These are phyloP conservation scores for Bathelium albidoporum DNA, from an alignment of 495 filamentous ascomycete species.

Conservation along the genomic window DNA sequence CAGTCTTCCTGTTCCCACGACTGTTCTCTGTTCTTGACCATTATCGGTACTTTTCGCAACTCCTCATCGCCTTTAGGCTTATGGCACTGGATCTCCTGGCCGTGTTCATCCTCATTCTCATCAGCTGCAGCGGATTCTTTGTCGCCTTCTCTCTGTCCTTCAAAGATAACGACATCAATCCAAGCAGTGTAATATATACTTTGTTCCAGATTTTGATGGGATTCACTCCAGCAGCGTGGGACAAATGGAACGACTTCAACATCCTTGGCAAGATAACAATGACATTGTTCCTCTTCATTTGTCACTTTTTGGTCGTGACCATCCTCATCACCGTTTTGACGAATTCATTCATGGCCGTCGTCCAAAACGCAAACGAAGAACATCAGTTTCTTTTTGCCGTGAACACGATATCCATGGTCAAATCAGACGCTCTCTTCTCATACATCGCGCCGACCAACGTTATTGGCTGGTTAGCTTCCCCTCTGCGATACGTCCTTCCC, in stretches of 20 bases:
- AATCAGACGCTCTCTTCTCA: slow-evolving; percentile 85
- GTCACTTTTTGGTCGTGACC: slow-evolving; percentile 88
- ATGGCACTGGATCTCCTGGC: slow-evolving; percentile 85
- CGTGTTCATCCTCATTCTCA: slow-evolving; percentile 68
- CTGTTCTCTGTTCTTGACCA: slow-evolving; percentile 88
- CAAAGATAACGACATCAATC: slow-evolving; percentile 49
- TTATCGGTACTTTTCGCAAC: slow-evolving; percentile 87
- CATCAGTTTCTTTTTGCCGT: slow-evolving; percentile 91
- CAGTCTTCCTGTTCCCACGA: slow-evolving; percentile 78
- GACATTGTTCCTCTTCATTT: slow-evolving; percentile 77
- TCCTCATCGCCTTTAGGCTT: slow-evolving; percentile 83
- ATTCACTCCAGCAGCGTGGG: slow-evolving; percentile 66
- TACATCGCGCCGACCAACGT: slow-evolving; percentile 85
- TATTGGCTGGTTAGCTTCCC: slow-evolving; percentile 74
- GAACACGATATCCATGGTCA: slow-evolving; percentile 92
- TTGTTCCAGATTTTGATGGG: slow-evolving; percentile 93
- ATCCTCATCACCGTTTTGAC: slow-evolving; percentile 87
- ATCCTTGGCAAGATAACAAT: slow-evolving; percentile 62
- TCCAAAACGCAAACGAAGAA: slow-evolving; percentile 83
- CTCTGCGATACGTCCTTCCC: slow-evolving; percentile 65
- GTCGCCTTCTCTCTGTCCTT: slow-evolving; percentile 83
- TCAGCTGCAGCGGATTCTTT: slow-evolving; percentile 86
- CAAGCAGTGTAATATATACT: slow-evolving; percentile 62
- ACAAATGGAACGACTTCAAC: slow-evolving; percentile 68
- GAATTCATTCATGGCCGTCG: slow-evolving; percentile 89